A percentile compares a stretch with the other conserved stretches of the same genome.
phyloP scores from a whole-genome alignment of 306 rosid species.

The Castanopsis chinensis region DNA sequence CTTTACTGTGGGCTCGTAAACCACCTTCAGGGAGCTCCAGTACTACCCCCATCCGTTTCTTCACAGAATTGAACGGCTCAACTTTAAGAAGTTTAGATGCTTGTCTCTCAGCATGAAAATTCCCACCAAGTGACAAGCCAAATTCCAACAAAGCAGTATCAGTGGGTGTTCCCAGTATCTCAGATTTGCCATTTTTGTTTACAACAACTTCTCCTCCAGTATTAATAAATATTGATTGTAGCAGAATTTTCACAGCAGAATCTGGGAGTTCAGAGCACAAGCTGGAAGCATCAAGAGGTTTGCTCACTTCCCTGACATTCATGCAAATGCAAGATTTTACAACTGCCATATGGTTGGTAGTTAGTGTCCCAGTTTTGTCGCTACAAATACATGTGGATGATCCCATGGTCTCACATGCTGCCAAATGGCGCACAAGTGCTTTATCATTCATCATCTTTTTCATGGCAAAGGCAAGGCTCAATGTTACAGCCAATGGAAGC shows the following conservation, averaged over 20 bases:
- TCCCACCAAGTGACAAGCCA: conserved; percentile 83
- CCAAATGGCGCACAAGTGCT: conserved; percentile 92
- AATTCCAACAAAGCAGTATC: conserved; percentile 82
- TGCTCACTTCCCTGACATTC: conserved; percentile 55
- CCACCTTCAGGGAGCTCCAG: conserved; percentile 74
- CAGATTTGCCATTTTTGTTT: conserved; percentile 63
- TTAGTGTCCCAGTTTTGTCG: conserved; percentile 93
- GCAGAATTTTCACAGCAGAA: conserved; percentile 49
- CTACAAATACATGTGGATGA: conserved; percentile 94
- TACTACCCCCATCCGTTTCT: conserved; percentile 87
- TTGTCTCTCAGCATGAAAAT: conserved; percentile 68
- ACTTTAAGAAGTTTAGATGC: conserved; percentile 66
- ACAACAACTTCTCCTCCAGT: conserved; percentile 95
- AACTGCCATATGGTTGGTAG: conserved; percentile 93
- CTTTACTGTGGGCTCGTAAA: conserved; percentile 85
- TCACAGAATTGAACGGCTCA: conserved; percentile 92
- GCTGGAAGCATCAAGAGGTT: conserved; percentile 34
- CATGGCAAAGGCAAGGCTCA: conserved; percentile 99
- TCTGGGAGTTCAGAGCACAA: conserved; percentile 67
- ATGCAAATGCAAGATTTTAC: conserved; percentile 90
- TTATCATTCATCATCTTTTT: conserved; percentile 98
- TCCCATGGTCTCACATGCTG: conserved; percentile 99
- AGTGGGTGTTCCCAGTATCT: conserved; percentile 85
- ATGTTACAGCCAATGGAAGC: conserved; percentile 86
- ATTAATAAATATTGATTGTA: conserved; percentile 77